phyloP scores from a whole-genome alignment of 2,329 filamentous ascomycete genomes.

The Amylocarpus encephaloides region DNA sequence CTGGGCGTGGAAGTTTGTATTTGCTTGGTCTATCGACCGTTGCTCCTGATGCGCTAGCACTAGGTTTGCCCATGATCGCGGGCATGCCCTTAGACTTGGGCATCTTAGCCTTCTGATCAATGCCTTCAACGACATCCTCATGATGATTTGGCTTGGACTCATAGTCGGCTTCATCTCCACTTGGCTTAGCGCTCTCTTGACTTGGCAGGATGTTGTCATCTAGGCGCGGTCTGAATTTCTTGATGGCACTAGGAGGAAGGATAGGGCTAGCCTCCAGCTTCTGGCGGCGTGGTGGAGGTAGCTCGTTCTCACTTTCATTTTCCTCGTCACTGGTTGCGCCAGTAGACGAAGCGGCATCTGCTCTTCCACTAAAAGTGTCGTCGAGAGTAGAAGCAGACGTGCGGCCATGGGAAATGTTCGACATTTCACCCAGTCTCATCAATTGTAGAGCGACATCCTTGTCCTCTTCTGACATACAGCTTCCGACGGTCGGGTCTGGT shows the following conservation, averaged over 20 bases:
- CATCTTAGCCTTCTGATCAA: conserved; percentile 31
- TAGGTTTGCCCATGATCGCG: conserved; percentile 35
- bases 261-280: conserved; percentile 49
- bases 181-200: conserved; percentile 52
- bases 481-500: conserved; percentile 93
- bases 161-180: conserved; percentile 53
- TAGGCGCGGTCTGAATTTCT: conserved; percentile 41
- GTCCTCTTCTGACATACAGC: conserved; percentile 91
- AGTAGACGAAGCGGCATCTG: conserved; percentile 77
- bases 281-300: conserved; percentile 52
- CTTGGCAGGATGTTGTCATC: conserved; percentile 50
- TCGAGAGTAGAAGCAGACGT: conserved; percentile 91
- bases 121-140: conserved; percentile 21
- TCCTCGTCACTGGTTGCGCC: conserved; percentile 77
- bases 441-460: conserved; percentile 93
- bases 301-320: conserved; percentile 58
- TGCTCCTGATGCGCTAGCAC: conserved; percentile 32
- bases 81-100: conserved; percentile 37
- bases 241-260: conserved; percentile 38
- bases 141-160: conserved; percentile 33
- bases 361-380: conserved; percentile 85
- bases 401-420: conserved; percentile 86
- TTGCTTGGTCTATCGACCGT: conserved; percentile 43
- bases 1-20: conserved; percentile 31
- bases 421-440: conserved; percentile 91